Percentiles rank a stretch among this genome's conserved stretches.
Conservation (phyloP, 495 filamentous ascomycete genomes). For the Hypoxylon fuscum region DNA sequence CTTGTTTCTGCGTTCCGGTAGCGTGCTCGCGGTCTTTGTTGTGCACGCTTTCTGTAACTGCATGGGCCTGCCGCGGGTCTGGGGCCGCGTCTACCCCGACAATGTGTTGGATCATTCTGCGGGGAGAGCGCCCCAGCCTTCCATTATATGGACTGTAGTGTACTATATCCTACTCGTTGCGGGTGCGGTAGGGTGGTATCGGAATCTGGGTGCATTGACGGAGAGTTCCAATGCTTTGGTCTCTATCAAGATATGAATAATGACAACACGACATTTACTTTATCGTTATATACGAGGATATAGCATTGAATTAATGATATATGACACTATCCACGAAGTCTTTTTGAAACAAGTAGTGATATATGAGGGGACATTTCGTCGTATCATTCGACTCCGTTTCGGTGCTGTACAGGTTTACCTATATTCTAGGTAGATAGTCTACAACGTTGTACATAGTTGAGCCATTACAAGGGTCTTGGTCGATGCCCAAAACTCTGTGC, state of each 20-base stretch:
- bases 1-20: conserved; percentile 87
- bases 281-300: not conserved
- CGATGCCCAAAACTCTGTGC: too few species aligned
- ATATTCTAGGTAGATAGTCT: too few species aligned
- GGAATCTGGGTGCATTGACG: conserved; percentile 75
- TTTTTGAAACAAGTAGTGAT: not conserved
- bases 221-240: conserved; percentile 63
- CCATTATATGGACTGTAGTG: conserved; percentile 70
- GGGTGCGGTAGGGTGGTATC: conserved; percentile 76
- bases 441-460: too few species aligned
- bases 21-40: conserved; percentile 72
- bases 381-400: too few species aligned
- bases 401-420: too few species aligned
- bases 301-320: not conserved
- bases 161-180: conserved; percentile 80
- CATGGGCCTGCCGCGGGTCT: conserved; percentile 87
- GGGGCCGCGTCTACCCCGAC: conserved; percentile 72
- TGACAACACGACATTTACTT: conserved; percentile 5
- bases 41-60: conserved; percentile 93
- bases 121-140: conserved; percentile 13
- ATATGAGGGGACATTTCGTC: too few species aligned
- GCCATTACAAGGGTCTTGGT: too few species aligned
- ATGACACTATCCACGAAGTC: not conserved
- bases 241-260: conserved; percentile 38
- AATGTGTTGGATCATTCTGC: conserved; percentile 12